Evolutionary conservation across 139 green algal genomes (phyloP).

Genomic region (Coccomyxa sp.): DNA sequence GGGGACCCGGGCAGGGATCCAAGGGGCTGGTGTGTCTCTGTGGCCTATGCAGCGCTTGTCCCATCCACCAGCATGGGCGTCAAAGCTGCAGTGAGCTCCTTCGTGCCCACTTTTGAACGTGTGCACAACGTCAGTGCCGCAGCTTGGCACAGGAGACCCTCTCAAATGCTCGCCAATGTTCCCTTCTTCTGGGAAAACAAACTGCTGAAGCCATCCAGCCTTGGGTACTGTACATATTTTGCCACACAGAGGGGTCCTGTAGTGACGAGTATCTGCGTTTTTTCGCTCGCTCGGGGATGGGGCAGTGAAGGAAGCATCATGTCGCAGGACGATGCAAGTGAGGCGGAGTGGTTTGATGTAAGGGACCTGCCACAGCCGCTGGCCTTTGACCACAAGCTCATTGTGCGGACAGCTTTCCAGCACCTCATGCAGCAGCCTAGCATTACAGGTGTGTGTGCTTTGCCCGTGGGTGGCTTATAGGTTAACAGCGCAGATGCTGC

Average conservation of each 20-base stretch:
- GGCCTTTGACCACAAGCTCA: slow-evolving; percentile 51
- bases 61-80: slow-evolving; percentile 45
- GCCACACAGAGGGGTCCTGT: not conserved
- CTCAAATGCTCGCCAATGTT: not conserved
- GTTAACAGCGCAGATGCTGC: no score
- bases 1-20: slow-evolving; percentile 80
- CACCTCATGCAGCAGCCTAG: slow-evolving; percentile 18
- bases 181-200: not conserved
- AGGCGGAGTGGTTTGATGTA: slow-evolving; percentile 28
- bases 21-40: slow-evolving; percentile 75
- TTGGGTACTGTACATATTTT: not conserved
- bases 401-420: slow-evolving; percentile 33
- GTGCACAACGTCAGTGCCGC: not conserved
- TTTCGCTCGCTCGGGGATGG: not conserved
- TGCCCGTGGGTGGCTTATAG: no score
- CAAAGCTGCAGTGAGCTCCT: slow-evolving; percentile 59
- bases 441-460: not conserved
- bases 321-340: slow-evolving; percentile 30
- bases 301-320: not conserved
- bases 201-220: not conserved
- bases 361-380: slow-evolving; percentile 20
- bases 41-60: slow-evolving; percentile 77
- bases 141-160: not conserved
- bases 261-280: no score
- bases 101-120: not conserved